A percentile compares a stretch with the other conserved stretches of the same genome.
Conservation (phyloP, 116 monocot species). For the Papilionanthe hybrid region DNA sequence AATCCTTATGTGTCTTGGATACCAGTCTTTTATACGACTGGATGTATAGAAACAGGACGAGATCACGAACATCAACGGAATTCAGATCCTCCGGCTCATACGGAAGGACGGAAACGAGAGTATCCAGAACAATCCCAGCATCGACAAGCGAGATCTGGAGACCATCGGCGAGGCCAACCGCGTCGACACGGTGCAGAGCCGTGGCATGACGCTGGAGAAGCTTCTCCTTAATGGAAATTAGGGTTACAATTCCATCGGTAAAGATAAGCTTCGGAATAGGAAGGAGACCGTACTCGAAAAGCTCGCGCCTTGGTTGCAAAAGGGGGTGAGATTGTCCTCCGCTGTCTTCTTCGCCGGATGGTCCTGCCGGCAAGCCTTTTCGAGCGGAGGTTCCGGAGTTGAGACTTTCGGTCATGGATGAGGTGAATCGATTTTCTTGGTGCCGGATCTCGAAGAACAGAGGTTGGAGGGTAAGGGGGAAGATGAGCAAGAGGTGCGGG, state of each 20-base stretch:
- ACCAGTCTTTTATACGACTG: slow-evolving; percentile 38
- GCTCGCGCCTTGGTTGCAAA: slow-evolving; percentile 41
- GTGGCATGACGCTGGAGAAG: slow-evolving; percentile 20
- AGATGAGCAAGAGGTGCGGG: too few species aligned
- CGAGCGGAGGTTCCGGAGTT: not conserved
- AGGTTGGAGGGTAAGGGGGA: not conserved
- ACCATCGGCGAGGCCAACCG: slow-evolving; percentile 23
- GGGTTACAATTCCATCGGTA: slow-evolving; percentile 30
- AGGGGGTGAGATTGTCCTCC: slow-evolving; percentile 9
- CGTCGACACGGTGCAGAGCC: slow-evolving; percentile 11
- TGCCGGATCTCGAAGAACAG: not conserved
- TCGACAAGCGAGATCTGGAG: slow-evolving; percentile 36
- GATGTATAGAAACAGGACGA: slow-evolving; percentile 36
- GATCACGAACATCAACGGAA: slow-evolving; percentile 27
- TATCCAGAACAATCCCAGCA: slow-evolving; percentile 27
- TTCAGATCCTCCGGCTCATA: slow-evolving; percentile 8
- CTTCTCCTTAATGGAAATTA: slow-evolving; percentile 19
- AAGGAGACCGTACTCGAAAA: slow-evolving; percentile 45
- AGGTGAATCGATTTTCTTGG: not conserved
- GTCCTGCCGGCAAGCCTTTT: not conserved
- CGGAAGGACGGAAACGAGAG: slow-evolving; percentile 33
- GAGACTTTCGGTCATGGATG: not conserved
- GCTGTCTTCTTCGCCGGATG: not conserved
- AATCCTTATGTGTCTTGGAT: slow-evolving; percentile 38
- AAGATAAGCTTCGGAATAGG: slow-evolving; percentile 41